Conservation (phyloP, 2,329 filamentous ascomycete species). For the Trichoderma hamatum region DNA sequence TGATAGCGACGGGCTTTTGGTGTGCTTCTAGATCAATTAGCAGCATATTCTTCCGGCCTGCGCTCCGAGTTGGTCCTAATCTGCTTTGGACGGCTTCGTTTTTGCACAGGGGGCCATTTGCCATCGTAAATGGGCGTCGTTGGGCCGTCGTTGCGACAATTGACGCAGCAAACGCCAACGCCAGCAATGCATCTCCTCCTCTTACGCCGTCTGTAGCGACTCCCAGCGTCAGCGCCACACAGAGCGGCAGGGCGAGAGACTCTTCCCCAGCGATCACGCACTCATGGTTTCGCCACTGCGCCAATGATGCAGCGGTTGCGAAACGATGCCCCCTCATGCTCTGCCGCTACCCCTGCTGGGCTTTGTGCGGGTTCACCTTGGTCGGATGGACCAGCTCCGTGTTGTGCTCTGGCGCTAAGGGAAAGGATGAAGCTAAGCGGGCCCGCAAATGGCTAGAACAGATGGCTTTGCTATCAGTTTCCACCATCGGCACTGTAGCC, state of each 20-base stretch:
- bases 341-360: too few species aligned
- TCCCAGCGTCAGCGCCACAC: not conserved
- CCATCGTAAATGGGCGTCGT: not conserved
- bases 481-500: not conserved
- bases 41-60: not conserved
- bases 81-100: not conserved
- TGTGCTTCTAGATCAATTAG: not conserved
- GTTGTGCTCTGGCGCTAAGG: not conserved
- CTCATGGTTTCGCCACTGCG: constrained; percentile 13
- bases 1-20: not conserved
- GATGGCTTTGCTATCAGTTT: not conserved
- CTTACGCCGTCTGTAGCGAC: not conserved
- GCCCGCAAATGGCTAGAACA: not conserved
- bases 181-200: not conserved
- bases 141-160: not conserved
- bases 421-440: not conserved
- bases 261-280: constrained; percentile 3
- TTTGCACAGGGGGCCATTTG: not conserved
- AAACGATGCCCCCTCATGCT: constrained; percentile 6
- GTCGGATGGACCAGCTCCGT: not conserved
- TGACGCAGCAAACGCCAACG: not conserved
- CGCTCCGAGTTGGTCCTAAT: not conserved
- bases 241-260: not conserved
- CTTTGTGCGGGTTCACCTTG: not conserved
- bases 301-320: constrained; percentile 7